Conservation (phyloP, 768 basidiomycete genomes). For the Pholiota molesta region DNA sequence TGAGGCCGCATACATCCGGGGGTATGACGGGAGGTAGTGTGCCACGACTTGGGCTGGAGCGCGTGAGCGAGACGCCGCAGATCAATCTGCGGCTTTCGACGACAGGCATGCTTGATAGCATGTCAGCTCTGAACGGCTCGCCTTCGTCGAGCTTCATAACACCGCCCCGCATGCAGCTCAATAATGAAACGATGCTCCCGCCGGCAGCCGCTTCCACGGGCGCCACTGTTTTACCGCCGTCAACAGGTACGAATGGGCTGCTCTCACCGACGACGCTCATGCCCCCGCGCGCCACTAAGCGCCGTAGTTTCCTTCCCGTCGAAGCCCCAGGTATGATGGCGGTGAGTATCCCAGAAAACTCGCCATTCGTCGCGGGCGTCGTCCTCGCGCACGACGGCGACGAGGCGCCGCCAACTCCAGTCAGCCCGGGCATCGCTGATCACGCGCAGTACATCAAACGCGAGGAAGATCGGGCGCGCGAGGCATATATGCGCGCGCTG, state of each 20-base stretch:
- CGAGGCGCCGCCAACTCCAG: constrained; percentile 31
- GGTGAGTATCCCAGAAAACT: constrained; percentile 62
- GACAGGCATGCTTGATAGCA: constrained; percentile 60
- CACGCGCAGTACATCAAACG: constrained; percentile 56
- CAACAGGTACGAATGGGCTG: constrained; percentile 23
- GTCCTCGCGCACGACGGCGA: constrained; percentile 38
- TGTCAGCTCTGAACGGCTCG: constrained; percentile 37
- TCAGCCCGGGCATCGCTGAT: constrained; percentile 36
- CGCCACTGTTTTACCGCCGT: constrained; percentile 12
- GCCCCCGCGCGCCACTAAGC: constrained; percentile 58
- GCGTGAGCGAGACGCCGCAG: constrained; percentile 52
- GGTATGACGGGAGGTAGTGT: constrained; percentile 4
- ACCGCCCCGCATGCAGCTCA: constrained; percentile 8
- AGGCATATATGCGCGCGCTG: constrained; percentile 78
- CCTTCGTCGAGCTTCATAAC: constrained; percentile 26
- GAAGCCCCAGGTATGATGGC: constrained; percentile 59
- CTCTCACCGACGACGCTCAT: constrained; percentile 33
- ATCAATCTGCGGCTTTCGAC: constrained; percentile 77
- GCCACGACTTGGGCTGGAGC: constrained; percentile 22
- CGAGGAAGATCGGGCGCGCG: constrained; percentile 73
- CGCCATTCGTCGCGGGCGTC: constrained; percentile 58
- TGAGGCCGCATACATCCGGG: constrained; percentile 34
- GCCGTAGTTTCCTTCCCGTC: constrained; percentile 89
- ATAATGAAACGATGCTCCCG: constrained; percentile 3
- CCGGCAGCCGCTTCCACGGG: not conserved